phyloP scores from a whole-genome alignment of 257 asterid genomes.

The Lithospermum erythrorhizon region DNA sequence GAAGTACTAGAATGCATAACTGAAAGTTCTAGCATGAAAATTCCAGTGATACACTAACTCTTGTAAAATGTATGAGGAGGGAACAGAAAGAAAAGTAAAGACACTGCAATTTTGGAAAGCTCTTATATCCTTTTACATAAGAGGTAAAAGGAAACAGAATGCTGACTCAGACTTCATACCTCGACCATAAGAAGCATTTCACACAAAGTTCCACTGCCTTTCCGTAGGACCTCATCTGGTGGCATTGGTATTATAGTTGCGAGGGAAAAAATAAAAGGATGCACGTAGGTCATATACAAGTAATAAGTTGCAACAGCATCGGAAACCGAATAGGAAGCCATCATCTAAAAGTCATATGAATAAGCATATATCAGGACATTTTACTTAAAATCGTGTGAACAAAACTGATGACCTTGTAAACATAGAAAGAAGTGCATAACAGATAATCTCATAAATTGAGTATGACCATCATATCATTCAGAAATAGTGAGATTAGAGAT shows the following conservation, averaged over 20 bases:
- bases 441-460: not conserved
- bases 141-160: not conserved
- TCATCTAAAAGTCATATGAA: constrained; percentile 60
- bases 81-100: not conserved
- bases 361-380: constrained; percentile 1
- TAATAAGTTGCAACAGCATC: constrained; percentile 98
- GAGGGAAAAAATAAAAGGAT: constrained; percentile 95
- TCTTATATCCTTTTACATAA: not conserved
- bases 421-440: not conserved
- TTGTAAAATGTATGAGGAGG: not conserved
- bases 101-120: not conserved
- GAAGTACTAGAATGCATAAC: not conserved
- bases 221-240: constrained; percentile 94
- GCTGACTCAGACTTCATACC: constrained; percentile 33
- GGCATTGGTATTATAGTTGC: constrained; percentile 99
- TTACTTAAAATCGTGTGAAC: not conserved
- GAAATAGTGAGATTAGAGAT: not conserved
- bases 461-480: not conserved
- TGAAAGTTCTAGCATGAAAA: not conserved
- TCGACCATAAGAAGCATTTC: constrained; percentile 99
- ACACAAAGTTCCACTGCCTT: constrained; percentile 98
- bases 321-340: constrained; percentile 99
- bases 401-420: not conserved
- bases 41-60: not conserved
- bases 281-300: constrained; percentile 94